Percentiles rank a stretch among this genome's conserved stretches.
Evolutionary conservation across 2,329 filamentous ascomycete species (phyloP).

Genomic region (Zopfia rhizophila): DNA sequence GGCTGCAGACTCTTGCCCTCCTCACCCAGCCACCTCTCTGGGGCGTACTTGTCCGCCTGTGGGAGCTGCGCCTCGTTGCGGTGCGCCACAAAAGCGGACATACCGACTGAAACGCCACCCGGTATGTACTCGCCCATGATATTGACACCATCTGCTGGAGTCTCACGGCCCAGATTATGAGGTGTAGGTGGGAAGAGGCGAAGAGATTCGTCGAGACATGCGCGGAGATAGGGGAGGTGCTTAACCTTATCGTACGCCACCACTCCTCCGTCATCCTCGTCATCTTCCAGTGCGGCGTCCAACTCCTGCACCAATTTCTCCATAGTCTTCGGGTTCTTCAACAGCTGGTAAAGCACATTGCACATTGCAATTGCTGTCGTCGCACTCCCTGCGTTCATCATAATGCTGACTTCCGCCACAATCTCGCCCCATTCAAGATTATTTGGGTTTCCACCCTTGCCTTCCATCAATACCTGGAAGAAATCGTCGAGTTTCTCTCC

Average conservation of each 20-base stretch:
- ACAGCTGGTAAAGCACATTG: conserved; percentile 64
- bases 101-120: conserved; percentile 36
- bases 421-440: conserved; percentile 68
- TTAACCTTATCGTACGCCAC: conserved; percentile 42
- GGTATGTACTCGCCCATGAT: conserved; percentile 41
- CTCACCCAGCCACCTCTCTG: conserved; percentile 51
- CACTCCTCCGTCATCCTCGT: conserved; percentile 36
- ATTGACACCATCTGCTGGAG: conserved; percentile 39
- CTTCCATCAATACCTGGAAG: conserved; percentile 66
- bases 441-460: conserved; percentile 57
- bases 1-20: conserved; percentile 41
- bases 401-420: conserved; percentile 65
- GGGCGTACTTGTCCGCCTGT: conserved; percentile 43
- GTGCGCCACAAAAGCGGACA: conserved; percentile 62
- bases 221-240: conserved; percentile 48
- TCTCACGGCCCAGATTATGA: conserved; percentile 50
- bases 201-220: conserved; percentile 58
- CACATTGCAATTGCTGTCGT: conserved; percentile 65
- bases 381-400: conserved; percentile 61
- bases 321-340: conserved; percentile 57
- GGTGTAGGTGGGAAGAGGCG: conserved; percentile 59
- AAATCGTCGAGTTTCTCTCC: conserved; percentile 70
- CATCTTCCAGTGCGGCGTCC: conserved; percentile 39
- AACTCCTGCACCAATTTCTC: conserved; percentile 37
- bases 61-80: conserved; percentile 38